These are phyloP conservation scores for Tympanopsis confertula DNA, from an alignment of 2,329 filamentous ascomycete genomes.

Conservation along the genomic window DNA sequence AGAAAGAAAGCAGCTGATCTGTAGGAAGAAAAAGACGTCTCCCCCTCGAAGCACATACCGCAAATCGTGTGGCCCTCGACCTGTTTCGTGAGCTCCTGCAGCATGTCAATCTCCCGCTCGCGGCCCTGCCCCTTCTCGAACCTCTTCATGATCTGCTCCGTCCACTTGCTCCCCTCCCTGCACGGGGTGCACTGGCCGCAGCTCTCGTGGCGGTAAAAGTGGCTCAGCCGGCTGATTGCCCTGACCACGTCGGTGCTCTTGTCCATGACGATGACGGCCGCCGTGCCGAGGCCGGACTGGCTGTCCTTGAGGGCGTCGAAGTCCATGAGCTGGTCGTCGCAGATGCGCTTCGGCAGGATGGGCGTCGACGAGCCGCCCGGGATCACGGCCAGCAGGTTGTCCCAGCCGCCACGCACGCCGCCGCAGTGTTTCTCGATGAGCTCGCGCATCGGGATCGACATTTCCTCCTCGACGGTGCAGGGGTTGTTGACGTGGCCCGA, in stretches of 20 bases:
- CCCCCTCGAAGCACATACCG: conserved; percentile 43
- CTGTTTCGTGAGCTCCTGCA: conserved; percentile 98
- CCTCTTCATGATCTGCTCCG: conserved; percentile 94
- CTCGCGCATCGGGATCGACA: conserved; percentile 92
- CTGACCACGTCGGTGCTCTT: conserved; percentile 94
- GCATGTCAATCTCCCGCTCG: conserved; percentile 94
- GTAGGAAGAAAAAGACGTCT: conserved; percentile 1
- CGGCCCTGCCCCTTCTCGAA: conserved; percentile 86
- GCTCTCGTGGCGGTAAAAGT: conserved; percentile 97
- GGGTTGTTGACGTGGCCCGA: conserved; percentile 99
- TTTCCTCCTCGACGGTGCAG: conserved; percentile 95
- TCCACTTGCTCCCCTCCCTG: conserved; percentile 98
- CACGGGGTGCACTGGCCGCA: conserved; percentile 99
- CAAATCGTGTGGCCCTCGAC: conserved; percentile 99
- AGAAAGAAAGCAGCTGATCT: no score
- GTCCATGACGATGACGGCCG: conserved; percentile 98
- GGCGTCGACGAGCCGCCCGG: conserved; percentile 94
- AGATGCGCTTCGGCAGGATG: conserved; percentile 78
- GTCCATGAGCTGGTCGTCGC: conserved; percentile 96
- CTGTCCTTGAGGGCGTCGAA: conserved; percentile 97
- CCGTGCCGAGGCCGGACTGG: conserved; percentile 92
- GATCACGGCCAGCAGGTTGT: conserved; percentile 90
- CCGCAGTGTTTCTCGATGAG: conserved; percentile 98
- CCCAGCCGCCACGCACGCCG: conserved; percentile 92
- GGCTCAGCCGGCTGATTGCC: conserved; percentile 80